Conservation (phyloP, 345 rosid species). For the Acer saccharum region DNA sequence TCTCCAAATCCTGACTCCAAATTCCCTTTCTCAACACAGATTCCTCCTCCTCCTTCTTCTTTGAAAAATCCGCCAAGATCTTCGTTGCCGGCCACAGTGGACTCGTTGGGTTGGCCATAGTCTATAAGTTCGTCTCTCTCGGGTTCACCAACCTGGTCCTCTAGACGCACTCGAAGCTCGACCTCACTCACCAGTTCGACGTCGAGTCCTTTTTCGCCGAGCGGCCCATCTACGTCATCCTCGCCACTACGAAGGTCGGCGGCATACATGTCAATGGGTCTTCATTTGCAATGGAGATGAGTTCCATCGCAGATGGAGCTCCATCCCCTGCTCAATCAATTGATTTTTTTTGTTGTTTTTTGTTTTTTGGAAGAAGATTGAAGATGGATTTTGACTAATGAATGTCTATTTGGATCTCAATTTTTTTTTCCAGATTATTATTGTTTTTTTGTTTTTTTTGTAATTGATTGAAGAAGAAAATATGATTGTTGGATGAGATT, state of each 20-base stretch:
- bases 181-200: conserved; percentile 73
- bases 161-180: conserved; percentile 74
- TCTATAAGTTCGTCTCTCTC: conserved; percentile 58
- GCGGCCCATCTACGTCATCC: conserved; percentile 63
- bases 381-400: too few species aligned
- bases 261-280: conserved; percentile 38
- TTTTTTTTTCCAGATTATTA: too few species aligned
- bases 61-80: conserved; percentile 71
- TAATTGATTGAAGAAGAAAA: too few species aligned
- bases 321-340: too few species aligned
- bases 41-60: conserved; percentile 42
- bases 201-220: conserved; percentile 76
- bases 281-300: conserved; percentile 24
- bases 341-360: too few species aligned
- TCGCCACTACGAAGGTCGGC: conserved; percentile 92
- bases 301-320: too few species aligned
- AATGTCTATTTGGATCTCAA: too few species aligned
- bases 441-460: too few species aligned
- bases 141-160: conserved; percentile 73
- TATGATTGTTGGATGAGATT: too few species aligned
- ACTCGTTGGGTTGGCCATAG: conserved; percentile 78
- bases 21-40: neutral
- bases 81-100: conserved; percentile 96
- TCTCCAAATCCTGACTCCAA: neutral
- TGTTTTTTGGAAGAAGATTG: too few species aligned